Conservation (phyloP, 2,329 filamentous ascomycete genomes). For the Fusarium pilosicola region DNA sequence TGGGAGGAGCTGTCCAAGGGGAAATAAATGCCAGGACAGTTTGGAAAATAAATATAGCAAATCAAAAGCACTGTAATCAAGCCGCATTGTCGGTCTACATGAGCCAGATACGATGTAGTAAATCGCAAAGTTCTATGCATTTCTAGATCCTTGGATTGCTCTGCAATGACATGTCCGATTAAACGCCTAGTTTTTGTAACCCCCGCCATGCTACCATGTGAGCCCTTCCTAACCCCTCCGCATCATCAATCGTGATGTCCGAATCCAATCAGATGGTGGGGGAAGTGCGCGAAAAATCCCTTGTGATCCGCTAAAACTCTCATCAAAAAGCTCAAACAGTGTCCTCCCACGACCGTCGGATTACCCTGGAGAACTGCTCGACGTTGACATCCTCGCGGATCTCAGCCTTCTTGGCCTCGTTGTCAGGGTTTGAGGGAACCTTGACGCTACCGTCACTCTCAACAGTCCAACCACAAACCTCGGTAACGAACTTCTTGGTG, state of each 20-base stretch:
- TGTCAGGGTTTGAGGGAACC: conserved; percentile 93
- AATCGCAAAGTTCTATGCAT: conserved; percentile 45
- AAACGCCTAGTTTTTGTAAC: conserved; percentile 50
- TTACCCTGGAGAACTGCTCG: conserved; percentile 83
- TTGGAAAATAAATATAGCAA: conserved; percentile 15
- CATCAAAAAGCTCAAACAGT: conserved; percentile 45
- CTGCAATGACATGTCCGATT: conserved; percentile 51
- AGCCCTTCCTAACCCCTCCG: conserved; percentile 37
- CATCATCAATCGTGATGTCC: conserved; percentile 46
- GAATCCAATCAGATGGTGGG: conserved; percentile 37
- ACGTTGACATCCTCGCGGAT: conserved; percentile 95
- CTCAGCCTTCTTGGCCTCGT: conserved; percentile 95
- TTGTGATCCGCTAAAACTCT: conserved; percentile 28
- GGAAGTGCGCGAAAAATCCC: conserved; percentile 34
- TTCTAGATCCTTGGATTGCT: conserved; percentile 48
- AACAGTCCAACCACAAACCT: conserved; percentile 88
- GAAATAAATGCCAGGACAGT: conserved; percentile 37
- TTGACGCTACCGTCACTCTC: conserved; percentile 73
- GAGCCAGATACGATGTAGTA: conserved; percentile 34
- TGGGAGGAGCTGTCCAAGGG: conserved; percentile 81
- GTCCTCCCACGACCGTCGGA: conserved; percentile 88
- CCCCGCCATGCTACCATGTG: conserved; percentile 47
- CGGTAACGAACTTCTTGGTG: conserved; percentile 80
- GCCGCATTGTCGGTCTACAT: conserved; percentile 5
- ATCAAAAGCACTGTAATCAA: conserved; percentile 10